A percentile compares a stretch with the other conserved stretches of the same genome.
Conservation (phyloP, 2,329 filamentous ascomycete species). For the Exserohilum turcica region DNA sequence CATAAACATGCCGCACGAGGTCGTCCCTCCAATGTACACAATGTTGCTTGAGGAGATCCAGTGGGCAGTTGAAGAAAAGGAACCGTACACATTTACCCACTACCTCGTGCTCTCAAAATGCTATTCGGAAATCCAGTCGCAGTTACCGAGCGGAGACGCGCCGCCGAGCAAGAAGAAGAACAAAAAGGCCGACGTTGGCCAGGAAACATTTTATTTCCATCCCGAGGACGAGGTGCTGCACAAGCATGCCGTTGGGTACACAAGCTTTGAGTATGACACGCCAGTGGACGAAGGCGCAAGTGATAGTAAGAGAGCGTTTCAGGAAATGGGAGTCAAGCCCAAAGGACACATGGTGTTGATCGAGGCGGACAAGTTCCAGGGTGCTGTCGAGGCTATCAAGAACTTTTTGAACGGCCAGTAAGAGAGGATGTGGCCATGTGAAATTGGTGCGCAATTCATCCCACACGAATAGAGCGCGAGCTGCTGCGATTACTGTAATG, state of each 20-base stretch:
- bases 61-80: conserved; percentile 84
- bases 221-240: conserved; percentile 91
- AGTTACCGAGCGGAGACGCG: conserved; percentile 62
- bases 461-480: not conserved
- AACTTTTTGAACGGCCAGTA: conserved; percentile 66
- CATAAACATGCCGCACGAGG: conserved; percentile 95
- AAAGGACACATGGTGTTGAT: conserved; percentile 86
- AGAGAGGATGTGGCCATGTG: not conserved
- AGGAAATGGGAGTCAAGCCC: conserved; percentile 86
- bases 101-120: conserved; percentile 90
- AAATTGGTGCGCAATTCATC: not conserved
- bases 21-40: conserved; percentile 89
- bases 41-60: conserved; percentile 93
- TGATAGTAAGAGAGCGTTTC: conserved; percentile 92
- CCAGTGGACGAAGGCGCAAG: conserved; percentile 76
- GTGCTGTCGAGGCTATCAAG: conserved; percentile 74
- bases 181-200: conserved; percentile 33
- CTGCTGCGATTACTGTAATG: not conserved
- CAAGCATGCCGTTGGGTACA: conserved; percentile 71
- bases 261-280: conserved; percentile 78
- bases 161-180: conserved; percentile 53
- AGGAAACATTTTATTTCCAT: conserved; percentile 85
- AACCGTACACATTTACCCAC: conserved; percentile 91
- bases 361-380: conserved; percentile 76
- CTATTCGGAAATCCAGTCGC: conserved; percentile 87